A percentile compares a stretch with the other conserved stretches of the same genome.
These are phyloP conservation scores for Neopestalotiopsis sp. DNA, from an alignment of 2,329 filamentous ascomycete genomes.

Conservation along the genomic window DNA sequence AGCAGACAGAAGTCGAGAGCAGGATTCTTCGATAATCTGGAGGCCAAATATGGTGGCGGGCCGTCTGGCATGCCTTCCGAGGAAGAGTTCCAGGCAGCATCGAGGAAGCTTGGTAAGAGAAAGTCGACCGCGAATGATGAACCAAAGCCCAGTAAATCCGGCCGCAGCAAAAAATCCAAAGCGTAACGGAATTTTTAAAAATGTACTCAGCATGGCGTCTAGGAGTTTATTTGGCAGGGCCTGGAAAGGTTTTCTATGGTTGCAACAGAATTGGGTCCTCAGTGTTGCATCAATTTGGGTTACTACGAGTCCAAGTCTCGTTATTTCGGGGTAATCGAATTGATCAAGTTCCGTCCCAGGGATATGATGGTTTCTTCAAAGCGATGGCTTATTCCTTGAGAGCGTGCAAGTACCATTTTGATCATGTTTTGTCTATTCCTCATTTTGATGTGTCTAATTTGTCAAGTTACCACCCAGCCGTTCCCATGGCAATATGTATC, in stretches of 20 bases:
- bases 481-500: slow-evolving; percentile 8
- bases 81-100: slow-evolving; percentile 64
- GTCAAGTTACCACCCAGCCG: slow-evolving; percentile 1
- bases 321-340: not conserved
- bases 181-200: not conserved
- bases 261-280: not conserved
- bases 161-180: slow-evolving; percentile 22
- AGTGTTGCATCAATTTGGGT: not conserved
- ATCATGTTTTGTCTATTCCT: not conserved
- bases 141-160: slow-evolving; percentile 17
- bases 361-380: no score
- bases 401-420: not conserved
- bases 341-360: not conserved
- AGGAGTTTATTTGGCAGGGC: slow-evolving; percentile 8
- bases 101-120: slow-evolving; percentile 50
- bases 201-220: slow-evolving; percentile 1
- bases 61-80: slow-evolving; percentile 66
- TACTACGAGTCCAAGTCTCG: not conserved
- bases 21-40: slow-evolving; percentile 73
- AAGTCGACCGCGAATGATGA: slow-evolving; percentile 28
- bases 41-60: slow-evolving; percentile 73
- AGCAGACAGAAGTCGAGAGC: slow-evolving; percentile 69
- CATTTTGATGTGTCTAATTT: slow-evolving; percentile 20
- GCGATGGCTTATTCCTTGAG: no score
- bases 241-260: not conserved